Evolutionary conservation across 1,284 basidiomycete species (phyloP).

Genomic region (Mycosarcoma maydis): DNA sequence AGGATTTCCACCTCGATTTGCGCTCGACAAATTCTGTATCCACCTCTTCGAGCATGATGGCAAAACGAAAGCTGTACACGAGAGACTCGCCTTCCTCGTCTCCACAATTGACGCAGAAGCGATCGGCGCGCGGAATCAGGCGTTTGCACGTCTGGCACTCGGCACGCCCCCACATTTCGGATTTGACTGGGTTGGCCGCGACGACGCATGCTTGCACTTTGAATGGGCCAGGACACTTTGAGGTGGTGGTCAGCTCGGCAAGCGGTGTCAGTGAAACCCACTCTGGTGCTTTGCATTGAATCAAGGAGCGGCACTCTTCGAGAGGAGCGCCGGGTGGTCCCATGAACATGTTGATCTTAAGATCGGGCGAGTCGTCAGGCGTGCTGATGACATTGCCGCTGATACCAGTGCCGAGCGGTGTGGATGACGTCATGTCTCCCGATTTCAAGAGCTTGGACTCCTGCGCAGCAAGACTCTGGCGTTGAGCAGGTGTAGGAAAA

Average conservation of each 20-base stretch:
- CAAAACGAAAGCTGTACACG: conserved; percentile 34
- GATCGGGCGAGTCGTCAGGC: conserved; percentile 9
- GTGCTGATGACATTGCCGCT: conserved; percentile 8
- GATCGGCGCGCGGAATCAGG: conserved; percentile 30
- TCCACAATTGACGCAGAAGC: conserved; percentile 42
- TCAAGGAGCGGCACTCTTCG: conserved; percentile 17
- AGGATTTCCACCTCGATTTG: conserved; percentile 8
- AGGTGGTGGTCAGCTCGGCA: conserved; percentile 24
- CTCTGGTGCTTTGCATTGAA: conserved; percentile 36
- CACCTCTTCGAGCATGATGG: conserved; percentile 42
- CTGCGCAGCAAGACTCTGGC: conserved; percentile 20
- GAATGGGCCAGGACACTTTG: conserved; percentile 36
- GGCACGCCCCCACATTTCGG: conserved; percentile 35
- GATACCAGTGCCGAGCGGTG: conserved; percentile 16
- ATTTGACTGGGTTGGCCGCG: conserved; percentile 31
- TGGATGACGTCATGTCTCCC: background rate
- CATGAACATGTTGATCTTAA: conserved; percentile 28
- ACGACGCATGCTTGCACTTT: conserved; percentile 36
- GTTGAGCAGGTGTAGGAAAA: conserved; percentile 40
- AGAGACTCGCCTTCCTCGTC: conserved; percentile 44
- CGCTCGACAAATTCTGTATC: conserved; percentile 28
- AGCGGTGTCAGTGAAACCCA: conserved; percentile 29
- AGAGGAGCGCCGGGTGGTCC: conserved; percentile 10
- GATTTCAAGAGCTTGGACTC: conserved; percentile 12
- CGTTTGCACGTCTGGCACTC: conserved; percentile 40